Evolutionary conservation across 2,329 filamentous ascomycete species (phyloP).

Genomic region (Fusarium stilboides): DNA sequence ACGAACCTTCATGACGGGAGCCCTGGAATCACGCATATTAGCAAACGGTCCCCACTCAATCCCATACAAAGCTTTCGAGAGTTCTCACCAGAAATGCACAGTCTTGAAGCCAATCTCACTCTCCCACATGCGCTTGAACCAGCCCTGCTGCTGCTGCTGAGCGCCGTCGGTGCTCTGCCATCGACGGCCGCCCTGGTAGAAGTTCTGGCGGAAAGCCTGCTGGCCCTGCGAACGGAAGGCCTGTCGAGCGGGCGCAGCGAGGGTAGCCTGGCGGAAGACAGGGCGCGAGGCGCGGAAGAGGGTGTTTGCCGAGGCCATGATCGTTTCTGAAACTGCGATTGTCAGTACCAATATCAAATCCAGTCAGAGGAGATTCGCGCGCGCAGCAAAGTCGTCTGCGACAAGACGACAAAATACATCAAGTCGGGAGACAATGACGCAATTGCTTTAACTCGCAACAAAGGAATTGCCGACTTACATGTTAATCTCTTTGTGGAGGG

Average conservation of each 20-base stretch:
- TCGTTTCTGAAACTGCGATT: conserved; percentile 29
- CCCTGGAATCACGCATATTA: conserved; percentile 68
- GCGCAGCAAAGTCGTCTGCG: conserved; percentile 4
- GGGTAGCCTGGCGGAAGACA: conserved; percentile 68
- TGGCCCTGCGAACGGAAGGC: conserved; percentile 63
- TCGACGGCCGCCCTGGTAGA: conserved; percentile 63
- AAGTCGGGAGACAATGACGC: background rate
- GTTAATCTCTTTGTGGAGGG: conserved; percentile 17
- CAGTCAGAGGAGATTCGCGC: conserved; percentile 10
- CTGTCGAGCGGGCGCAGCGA: conserved; percentile 68
- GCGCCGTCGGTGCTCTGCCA: conserved; percentile 78
- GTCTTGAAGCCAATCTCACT: conserved; percentile 89
- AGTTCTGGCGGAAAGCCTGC: conserved; percentile 60
- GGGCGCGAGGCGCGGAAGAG: conserved; percentile 71
- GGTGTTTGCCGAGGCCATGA: conserved; percentile 64
- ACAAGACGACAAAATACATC: background rate
- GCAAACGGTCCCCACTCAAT: conserved; percentile 21
- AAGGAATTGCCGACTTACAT: conserved; percentile 27
- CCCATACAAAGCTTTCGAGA: background rate
- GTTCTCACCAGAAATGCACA: conserved; percentile 91
- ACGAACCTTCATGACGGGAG: conserved; percentile 86
- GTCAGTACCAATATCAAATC: conserved; percentile 18
- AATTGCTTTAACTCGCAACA: conserved; percentile 4
- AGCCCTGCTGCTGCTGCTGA: conserved; percentile 60
- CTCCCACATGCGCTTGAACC: conserved; percentile 86